Conservation (phyloP, 2,329 filamentous ascomycete genomes). For the Alternaria novae-zelandiae region DNA sequence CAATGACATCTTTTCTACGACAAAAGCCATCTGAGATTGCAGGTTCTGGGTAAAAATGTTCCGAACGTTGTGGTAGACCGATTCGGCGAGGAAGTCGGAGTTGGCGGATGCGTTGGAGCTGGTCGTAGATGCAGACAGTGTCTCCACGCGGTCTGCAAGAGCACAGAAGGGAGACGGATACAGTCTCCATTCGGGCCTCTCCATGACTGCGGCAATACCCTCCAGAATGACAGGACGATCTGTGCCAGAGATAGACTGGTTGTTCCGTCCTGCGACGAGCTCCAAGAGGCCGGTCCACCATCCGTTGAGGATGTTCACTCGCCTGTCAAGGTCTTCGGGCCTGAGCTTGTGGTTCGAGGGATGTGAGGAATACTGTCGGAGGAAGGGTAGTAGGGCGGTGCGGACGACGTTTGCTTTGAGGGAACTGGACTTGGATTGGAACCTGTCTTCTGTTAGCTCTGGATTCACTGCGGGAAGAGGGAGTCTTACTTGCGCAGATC, state of each 20-base stretch:
- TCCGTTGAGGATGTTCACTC: constrained; percentile 80
- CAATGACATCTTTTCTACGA: constrained; percentile 87
- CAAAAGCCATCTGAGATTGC: constrained; percentile 80
- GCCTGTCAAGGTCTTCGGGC: constrained; percentile 82
- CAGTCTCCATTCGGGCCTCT: constrained; percentile 83
- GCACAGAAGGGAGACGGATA: constrained; percentile 72
- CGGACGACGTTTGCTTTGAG: constrained; percentile 80
- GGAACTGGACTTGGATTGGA: constrained; percentile 74
- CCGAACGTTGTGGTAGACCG: constrained; percentile 85
- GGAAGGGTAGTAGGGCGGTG: constrained; percentile 74
- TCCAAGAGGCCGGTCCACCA: constrained; percentile 89
- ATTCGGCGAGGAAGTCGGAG: constrained; percentile 73
- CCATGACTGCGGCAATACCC: constrained; percentile 81
- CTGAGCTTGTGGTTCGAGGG: constrained; percentile 69
- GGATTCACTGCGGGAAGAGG: background rate
- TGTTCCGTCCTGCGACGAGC: constrained; percentile 76
- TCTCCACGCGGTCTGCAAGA: constrained; percentile 61
- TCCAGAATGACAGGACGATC: constrained; percentile 83
- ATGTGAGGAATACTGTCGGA: constrained; percentile 72
- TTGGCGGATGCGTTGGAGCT: constrained; percentile 66
- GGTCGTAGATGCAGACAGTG: constrained; percentile 54
- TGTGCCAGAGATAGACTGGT: constrained; percentile 80
- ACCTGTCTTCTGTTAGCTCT: constrained; percentile 52
- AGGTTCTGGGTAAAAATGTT: constrained; percentile 87
- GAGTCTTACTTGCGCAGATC: constrained; percentile 68